These are phyloP conservation scores for Capronia epimyces DNA, from an alignment of 2,329 filamentous ascomycete genomes.

Conservation along the genomic window DNA sequence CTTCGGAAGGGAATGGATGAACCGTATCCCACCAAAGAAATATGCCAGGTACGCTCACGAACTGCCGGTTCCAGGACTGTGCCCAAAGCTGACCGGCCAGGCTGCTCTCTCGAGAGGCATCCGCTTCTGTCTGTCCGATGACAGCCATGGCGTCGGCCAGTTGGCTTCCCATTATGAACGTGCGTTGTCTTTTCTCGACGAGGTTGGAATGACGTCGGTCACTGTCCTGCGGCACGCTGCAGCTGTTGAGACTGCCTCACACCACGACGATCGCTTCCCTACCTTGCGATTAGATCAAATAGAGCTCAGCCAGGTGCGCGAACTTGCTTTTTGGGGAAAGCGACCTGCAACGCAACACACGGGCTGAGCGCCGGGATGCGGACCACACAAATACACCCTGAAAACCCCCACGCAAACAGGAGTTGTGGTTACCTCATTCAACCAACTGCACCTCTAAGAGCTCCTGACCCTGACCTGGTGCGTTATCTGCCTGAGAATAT, in stretches of 20 bases:
- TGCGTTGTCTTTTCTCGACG: conserved; percentile 64
- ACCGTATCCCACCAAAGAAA: conserved; percentile 75
- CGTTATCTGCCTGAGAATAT: not conserved
- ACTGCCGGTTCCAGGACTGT: not conserved
- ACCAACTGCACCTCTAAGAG: no score
- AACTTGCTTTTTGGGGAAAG: conserved; percentile 9
- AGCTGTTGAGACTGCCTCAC: not conserved
- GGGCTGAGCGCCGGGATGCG: not conserved
- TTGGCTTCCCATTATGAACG: conserved; percentile 76
- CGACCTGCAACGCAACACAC: not conserved
- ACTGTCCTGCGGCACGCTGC: conserved; percentile 34
- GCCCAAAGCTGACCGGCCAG: conserved; percentile 37
- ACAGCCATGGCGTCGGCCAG: conserved; percentile 84
- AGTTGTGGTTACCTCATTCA: no score
- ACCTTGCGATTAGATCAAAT: conserved; percentile 6
- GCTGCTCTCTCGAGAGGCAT: conserved; percentile 69
- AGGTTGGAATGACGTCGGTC: conserved; percentile 36
- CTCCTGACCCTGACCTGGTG: no score
- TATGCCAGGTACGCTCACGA: conserved; percentile 60
- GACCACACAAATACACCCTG: not conserved
- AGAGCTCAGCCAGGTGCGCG: conserved; percentile 8
- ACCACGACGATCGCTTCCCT: conserved; percentile 12
- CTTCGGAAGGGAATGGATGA: conserved; percentile 84
- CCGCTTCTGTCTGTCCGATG: conserved; percentile 85
- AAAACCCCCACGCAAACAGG: no score